Conservation (phyloP, 805 yeast species). For the Wickerhamiella cacticola region DNA sequence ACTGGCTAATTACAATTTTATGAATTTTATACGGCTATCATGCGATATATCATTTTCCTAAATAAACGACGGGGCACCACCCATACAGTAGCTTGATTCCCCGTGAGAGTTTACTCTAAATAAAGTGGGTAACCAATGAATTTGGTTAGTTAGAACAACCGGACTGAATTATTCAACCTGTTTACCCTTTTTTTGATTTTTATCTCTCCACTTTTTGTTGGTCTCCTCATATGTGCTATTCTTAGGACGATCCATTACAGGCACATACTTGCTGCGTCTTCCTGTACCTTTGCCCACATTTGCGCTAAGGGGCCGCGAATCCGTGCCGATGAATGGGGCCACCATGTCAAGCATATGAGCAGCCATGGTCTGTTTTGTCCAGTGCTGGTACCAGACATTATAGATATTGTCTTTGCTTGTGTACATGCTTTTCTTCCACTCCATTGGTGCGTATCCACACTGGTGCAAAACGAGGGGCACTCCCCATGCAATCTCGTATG, state of each 20-base stretch:
- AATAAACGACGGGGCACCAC: too few species aligned
- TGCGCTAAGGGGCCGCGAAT: constrained; percentile 11
- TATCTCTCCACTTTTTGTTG: constrained; percentile 43
- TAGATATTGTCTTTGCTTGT: constrained; percentile 20
- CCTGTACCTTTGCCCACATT: constrained; percentile 76
- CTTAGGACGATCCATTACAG: constrained; percentile 43
- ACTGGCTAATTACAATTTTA: too few species aligned
- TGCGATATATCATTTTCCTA: too few species aligned
- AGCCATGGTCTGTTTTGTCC: constrained; percentile 44
- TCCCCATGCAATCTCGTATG: constrained; percentile 82
- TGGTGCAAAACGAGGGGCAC: constrained; percentile 77
- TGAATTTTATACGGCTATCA: too few species aligned
- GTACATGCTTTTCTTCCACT: constrained; percentile 39
- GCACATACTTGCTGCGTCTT: constrained; percentile 44
- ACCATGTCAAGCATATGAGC: constrained; percentile 36
- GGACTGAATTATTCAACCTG: too few species aligned
- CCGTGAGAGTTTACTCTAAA: too few species aligned
- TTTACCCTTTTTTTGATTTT: background rate
- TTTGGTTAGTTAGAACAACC: too few species aligned
- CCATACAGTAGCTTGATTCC: too few species aligned
- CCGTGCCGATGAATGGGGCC: constrained; percentile 14
- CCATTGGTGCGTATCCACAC: constrained; percentile 60
- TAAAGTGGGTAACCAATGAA: too few species aligned
- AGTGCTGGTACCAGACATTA: constrained; percentile 44
- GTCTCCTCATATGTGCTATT: constrained; percentile 56